Evolutionary conservation across 2,329 filamentous ascomycete genomes (phyloP), one percentile per base, ranked within the genome.

Genomic region (Fusarium praegraminearum): DNA sequence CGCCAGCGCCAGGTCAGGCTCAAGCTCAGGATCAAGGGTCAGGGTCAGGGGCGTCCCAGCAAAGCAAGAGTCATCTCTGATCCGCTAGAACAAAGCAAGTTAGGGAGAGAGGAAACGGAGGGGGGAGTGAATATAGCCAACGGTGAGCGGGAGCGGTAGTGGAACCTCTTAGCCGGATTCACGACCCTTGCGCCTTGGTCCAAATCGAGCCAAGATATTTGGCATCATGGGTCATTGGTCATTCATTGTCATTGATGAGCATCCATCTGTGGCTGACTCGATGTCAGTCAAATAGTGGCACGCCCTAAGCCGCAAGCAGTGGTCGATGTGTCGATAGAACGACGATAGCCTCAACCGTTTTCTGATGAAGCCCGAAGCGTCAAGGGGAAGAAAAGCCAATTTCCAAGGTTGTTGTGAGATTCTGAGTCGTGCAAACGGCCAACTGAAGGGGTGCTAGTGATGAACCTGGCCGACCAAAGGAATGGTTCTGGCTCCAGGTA

Each of bases 91-190:
- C 28, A 28, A 36, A 24, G 8, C 32, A n/a, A 20, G n/a, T 51
- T 26, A n/a, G 26, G 3, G 18, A 13, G 20, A 33, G 20, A 4
- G 18, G 8, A 26, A 33, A 15, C 28, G 22, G 20, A 44, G 35
- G n/a, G 67, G 45, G 62, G 66, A 16, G 67, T 70, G 15, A 5
- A 13, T 58, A 30, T 69, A 69, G 67, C 67, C 67, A 69, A 69
- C 67, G 66, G 67, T 67, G 65, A 62, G 50, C 66, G 66, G 66
- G 66, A 69, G 51, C 65, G 61, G 62, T 62, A 70, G 67, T 67
- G 66, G 66, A 62, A 58, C 46, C 51, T 66, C 40, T 33, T 57
- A 50, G 61, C 61, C 53, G 61, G 51, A 44, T 53, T 45, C 16
- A 47, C 26, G 32, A 65, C 53, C 65, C 65, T 61, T 65, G 65